Percentiles rank a stretch among this genome's conserved stretches.
These are phyloP conservation scores for Cladosporium sp. DNA, from an alignment of 2,329 filamentous ascomycete genomes.

Conservation along the genomic window DNA sequence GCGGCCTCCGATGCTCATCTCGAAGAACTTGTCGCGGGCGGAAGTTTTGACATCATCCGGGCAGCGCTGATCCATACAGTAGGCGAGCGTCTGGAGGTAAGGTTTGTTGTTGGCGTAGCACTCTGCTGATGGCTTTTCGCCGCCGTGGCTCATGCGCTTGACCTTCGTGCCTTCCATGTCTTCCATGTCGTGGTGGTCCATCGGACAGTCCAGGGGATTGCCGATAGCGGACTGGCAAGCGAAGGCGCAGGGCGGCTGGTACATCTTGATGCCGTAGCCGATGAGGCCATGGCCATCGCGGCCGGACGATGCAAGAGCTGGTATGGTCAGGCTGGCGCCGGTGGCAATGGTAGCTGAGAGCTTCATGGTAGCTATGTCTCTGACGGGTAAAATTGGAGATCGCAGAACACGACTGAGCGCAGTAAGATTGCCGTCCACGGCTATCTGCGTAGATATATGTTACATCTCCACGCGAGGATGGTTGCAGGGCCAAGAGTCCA, in stretches of 20 bases:
- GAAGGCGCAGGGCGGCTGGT: conserved; percentile 28
- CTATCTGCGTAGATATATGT: neutral
- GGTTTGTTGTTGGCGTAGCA: conserved; percentile 34
- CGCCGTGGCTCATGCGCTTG: conserved; percentile 8
- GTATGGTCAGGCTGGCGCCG: neutral
- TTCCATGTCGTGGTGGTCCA: conserved; percentile 13
- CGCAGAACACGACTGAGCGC: neutral
- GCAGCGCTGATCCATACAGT: conserved; percentile 33
- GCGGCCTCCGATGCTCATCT: conserved; percentile 23
- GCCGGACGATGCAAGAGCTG: neutral
- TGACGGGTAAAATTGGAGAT: too few species aligned
- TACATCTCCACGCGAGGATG: neutral
- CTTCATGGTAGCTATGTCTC: neutral
- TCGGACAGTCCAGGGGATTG: conserved; percentile 22
- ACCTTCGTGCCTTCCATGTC: conserved; percentile 22
- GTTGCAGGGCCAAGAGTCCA: neutral
- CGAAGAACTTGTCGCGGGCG: conserved; percentile 35
- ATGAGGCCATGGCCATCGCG: conserved; percentile 23
- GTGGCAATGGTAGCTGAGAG: neutral
- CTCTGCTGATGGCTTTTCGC: conserved; percentile 23
- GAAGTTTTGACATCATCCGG: conserved; percentile 23
- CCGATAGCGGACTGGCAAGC: conserved; percentile 26
- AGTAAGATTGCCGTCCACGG: neutral
- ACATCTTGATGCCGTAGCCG: conserved; percentile 29
- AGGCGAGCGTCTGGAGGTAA: conserved; percentile 34